Evolutionary conservation across 2,329 filamentous ascomycete species (phyloP).

Genomic region (Cyclaneusma minus): DNA sequence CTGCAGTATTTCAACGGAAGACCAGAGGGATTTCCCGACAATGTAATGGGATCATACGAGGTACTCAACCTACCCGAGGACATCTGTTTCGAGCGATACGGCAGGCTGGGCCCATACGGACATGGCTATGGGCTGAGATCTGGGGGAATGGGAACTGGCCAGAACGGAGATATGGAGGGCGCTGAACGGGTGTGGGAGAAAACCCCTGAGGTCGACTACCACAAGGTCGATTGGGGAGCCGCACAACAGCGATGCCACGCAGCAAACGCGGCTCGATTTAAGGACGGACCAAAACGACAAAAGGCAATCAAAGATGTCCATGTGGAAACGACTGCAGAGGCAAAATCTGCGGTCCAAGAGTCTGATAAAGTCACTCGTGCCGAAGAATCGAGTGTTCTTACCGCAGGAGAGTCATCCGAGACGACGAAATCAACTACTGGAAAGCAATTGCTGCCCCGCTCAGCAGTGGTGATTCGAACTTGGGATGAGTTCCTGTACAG

Average conservation of each 20-base stretch:
- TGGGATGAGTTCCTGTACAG: constrained; percentile 72
- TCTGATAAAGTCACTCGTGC: constrained; percentile 1
- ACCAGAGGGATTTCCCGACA: constrained; percentile 69
- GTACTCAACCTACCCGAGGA: constrained; percentile 65
- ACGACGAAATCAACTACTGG: constrained; percentile 1
- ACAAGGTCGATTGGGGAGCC: constrained; percentile 62
- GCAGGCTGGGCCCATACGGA: constrained; percentile 77
- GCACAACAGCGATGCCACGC: constrained; percentile 59
- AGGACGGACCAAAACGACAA: constrained; percentile 14
- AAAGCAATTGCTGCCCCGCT: constrained; percentile 33
- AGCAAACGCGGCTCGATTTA: constrained; percentile 60
- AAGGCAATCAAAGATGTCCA: constrained; percentile 6
- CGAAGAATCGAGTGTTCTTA: not conserved
- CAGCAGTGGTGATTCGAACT: constrained; percentile 66
- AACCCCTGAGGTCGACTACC: constrained; percentile 59
- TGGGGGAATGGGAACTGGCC: constrained; percentile 72
- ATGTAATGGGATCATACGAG: constrained; percentile 76
- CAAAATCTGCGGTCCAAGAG: no score
- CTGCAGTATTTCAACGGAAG: constrained; percentile 65
- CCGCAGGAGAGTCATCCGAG: not conserved
- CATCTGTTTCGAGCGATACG: constrained; percentile 86
- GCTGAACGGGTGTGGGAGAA: constrained; percentile 65
- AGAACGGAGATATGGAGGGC: constrained; percentile 71
- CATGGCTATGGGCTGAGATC: constrained; percentile 66
- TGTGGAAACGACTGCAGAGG: constrained; percentile 13